Evolutionary conservation across 1,139 yeast genomes (phyloP).

Genomic region (Ogataea hybrid): DNA sequence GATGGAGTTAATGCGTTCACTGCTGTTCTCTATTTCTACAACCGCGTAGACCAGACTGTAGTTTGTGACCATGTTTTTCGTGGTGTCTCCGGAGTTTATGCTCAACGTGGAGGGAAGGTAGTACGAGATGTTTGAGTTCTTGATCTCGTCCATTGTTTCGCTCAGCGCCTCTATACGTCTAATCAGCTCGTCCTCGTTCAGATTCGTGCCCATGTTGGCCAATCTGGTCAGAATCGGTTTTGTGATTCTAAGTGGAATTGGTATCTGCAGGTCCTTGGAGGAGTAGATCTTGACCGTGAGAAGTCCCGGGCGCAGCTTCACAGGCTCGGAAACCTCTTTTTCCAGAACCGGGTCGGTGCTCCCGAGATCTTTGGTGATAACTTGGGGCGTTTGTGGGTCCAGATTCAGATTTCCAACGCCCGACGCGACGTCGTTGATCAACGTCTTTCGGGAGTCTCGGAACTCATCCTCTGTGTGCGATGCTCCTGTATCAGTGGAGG

Average conservation of each 20-base stretch:
- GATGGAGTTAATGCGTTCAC: conserved; percentile 38
- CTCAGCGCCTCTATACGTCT: conserved; percentile 40
- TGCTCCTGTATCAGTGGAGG: conserved; percentile 11
- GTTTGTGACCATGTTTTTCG: conserved; percentile 50
- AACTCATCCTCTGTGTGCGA: conserved; percentile 15
- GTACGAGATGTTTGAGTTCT: conserved; percentile 35
- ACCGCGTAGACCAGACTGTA: conserved; percentile 52
- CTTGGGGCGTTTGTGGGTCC: conserved; percentile 16
- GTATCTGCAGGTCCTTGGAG: conserved; percentile 59
- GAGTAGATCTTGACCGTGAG: conserved; percentile 68
- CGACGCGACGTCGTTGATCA: conserved; percentile 19
- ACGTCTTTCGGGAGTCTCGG: conserved; percentile 25
- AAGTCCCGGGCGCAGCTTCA: conserved; percentile 54
- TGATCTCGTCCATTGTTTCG: conserved; percentile 29
- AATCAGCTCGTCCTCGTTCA: conserved; percentile 41
- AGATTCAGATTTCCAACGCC: conserved; percentile 14
- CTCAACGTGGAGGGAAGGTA: conserved; percentile 67
- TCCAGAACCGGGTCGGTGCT: conserved; percentile 32
- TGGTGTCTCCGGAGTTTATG: conserved; percentile 36
- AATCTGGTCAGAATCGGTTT: conserved; percentile 51
- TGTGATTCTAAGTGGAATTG: conserved; percentile 46
- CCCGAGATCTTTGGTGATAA: conserved; percentile 28
- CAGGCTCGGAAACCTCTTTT: conserved; percentile 8
- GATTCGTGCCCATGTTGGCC: conserved; percentile 37
- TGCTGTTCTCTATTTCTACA: conserved; percentile 67